Conservation (phyloP, 1,284 basidiomycete species). For the Pulchroboletus neoregius region DNA sequence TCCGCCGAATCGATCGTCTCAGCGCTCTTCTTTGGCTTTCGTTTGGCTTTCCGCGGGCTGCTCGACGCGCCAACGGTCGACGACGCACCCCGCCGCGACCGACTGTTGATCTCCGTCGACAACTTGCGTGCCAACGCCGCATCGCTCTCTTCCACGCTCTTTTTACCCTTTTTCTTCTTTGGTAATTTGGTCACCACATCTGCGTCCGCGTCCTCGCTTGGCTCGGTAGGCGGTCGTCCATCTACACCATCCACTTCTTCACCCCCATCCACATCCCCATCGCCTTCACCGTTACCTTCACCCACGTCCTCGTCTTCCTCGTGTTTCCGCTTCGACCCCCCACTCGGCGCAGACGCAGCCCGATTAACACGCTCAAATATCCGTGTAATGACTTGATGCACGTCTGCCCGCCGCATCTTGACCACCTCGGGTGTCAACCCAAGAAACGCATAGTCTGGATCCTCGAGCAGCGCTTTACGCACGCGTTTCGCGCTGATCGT, state of each 20-base stretch:
- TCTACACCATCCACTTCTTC: too few species aligned
- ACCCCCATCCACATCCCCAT: conserved; percentile 30
- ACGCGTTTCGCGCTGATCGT: conserved; percentile 79
- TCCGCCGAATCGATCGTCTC: conserved; percentile 56
- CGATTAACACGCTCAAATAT: conserved; percentile 58
- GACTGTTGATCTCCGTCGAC: conserved; percentile 67
- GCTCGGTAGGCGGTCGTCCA: conserved; percentile 24
- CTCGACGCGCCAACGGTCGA: conserved; percentile 48
- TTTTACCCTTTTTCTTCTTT: conserved; percentile 48
- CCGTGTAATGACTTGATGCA: conserved; percentile 55
- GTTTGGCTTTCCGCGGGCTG: conserved; percentile 37
- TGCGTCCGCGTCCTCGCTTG: conserved; percentile 26
- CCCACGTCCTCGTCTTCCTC: conserved; percentile 34
- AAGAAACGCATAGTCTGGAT: conserved; percentile 38
- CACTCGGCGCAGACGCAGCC: conserved; percentile 25
- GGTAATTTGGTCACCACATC: conserved; percentile 37
- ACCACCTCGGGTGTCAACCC: conserved; percentile 50
- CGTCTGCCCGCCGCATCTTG: conserved; percentile 52
- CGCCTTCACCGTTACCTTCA: conserved; percentile 25
- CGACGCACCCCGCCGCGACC: conserved; percentile 44
- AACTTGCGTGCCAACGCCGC: conserved; percentile 69
- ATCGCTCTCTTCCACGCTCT: conserved; percentile 45
- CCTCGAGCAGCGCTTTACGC: conserved; percentile 55
- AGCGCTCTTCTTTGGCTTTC: conserved; percentile 55
- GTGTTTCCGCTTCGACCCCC: conserved; percentile 29